phyloP scores from a whole-genome alignment of 495 filamentous ascomycete genomes.

The Talaromyces nanjingensis region DNA sequence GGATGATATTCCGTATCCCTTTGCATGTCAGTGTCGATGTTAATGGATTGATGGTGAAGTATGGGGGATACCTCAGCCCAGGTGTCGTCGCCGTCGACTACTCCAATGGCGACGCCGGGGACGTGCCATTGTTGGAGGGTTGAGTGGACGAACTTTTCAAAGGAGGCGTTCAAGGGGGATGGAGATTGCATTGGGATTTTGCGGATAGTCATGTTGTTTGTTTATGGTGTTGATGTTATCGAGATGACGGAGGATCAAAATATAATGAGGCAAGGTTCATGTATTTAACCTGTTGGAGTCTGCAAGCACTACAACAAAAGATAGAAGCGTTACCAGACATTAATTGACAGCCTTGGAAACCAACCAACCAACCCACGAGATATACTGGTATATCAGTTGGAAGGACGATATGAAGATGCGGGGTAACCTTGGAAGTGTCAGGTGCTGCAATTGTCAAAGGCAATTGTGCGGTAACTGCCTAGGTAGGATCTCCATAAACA shows the following conservation, averaged over 20 bases:
- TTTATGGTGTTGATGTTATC: neutral
- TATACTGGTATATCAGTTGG: neutral
- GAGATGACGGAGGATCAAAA: no score
- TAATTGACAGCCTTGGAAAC: no score
- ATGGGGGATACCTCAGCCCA: constrained; percentile 8
- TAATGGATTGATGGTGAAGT: neutral
- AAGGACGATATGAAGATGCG: neutral
- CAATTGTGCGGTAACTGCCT: no score
- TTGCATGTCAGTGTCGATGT: neutral
- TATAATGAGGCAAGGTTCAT: no score
- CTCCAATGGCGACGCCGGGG: constrained; percentile 37
- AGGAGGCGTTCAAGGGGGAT: neutral
- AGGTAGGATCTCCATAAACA: neutral
- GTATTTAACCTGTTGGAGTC: no score
- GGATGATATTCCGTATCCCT: constrained; percentile 45
- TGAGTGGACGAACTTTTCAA: neutral
- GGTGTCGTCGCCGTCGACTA: constrained; percentile 34
- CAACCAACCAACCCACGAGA: neutral
- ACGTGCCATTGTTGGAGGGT: constrained; percentile 18
- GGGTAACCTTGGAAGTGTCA: neutral
- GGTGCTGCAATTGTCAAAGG: no score
- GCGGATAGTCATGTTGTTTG: neutral
- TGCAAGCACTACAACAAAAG: no score
- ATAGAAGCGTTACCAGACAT: no score
- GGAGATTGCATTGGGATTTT: neutral